These are phyloP conservation scores for Lavandula angustifolia DNA, from an alignment of 257 asterid genomes.

Conservation along the genomic window DNA sequence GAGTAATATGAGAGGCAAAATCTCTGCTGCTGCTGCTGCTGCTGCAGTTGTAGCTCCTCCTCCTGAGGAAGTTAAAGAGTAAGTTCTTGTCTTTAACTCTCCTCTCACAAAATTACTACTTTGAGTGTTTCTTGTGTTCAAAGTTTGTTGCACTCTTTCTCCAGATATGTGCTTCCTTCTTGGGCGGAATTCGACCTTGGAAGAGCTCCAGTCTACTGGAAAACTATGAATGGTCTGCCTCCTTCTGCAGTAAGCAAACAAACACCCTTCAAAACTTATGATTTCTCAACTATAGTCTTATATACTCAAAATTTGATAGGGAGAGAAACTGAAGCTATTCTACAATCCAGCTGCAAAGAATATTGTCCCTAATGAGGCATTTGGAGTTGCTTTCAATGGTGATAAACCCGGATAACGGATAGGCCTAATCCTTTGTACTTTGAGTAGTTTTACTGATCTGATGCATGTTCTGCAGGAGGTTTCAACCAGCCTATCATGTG, in stretches of 20 bases:
- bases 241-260: constrained; percentile 66
- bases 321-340: constrained; percentile 69
- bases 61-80: constrained; percentile 62
- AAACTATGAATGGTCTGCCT: constrained; percentile 88
- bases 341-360: constrained; percentile 77
- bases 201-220: constrained; percentile 84
- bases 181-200: constrained; percentile 94
- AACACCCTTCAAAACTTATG: background rate
- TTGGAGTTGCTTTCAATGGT: constrained; percentile 79
- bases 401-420: background rate
- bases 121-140: background rate
- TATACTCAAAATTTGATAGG: constrained; percentile 42
- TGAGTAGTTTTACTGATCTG: constrained; percentile 1
- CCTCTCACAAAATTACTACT: no score
- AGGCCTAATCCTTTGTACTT: background rate
- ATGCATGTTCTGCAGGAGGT: constrained; percentile 53
- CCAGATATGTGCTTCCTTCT: constrained; percentile 66
- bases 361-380: constrained; percentile 60
- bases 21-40: constrained; percentile 59
- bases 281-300: background rate
- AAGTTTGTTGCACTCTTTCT: background rate
- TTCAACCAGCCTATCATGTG: constrained; percentile 97
- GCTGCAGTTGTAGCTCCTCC: constrained; percentile 57
- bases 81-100: constrained; percentile 31
- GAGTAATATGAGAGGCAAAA: constrained; percentile 32